Base-by-base conservation (phyloP, 148 eudicot genomes). In the Amaranthus palmeri region DNA sequence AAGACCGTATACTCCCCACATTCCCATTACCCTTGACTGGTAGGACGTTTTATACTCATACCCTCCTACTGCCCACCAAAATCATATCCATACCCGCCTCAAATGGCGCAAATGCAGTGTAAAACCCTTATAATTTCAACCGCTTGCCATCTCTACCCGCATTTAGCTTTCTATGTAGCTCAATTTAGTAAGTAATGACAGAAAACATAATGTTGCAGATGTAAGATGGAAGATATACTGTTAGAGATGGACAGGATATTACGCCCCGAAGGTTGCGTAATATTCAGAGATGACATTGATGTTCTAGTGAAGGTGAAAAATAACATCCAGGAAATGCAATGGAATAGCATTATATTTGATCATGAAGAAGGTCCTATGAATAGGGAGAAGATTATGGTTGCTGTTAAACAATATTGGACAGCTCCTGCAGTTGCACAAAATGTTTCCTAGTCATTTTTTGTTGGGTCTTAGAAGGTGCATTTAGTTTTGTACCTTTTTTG, bases 341-440 rank as follows among this genome's bases (percentile, higher is more conserved):
- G 93, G 91, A 81, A 85, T 3, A 86, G 87, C 78, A 74, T 54
- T 55, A 78, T 88, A 71, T 86, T 75, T 51, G 98, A 93, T 49
- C 82, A 85, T 74, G 98, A 93, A 75, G 82, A 75, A 4, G 88
- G 98, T 6, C 95, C 96, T n/a, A 85, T 49, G 57, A 54, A 54
- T 3, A 83, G 89, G 70, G 85, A 87, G 63, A 93, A 93, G 81
- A 46, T 93, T 7, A 72, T 93, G 61, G 81, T 93, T 73, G 96
- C 96, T n/a, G 88, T 83, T 5, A 92, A 92, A 80, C 80, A 82
- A 66, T 89, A 92, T 77, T 92, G 95, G 97, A 89, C 97, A 10
- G 50, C 87, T 55, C 86, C 90, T 44, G 57, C 81, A 41, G 40
- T 73, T 25, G 41, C 76, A 40, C 64, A 67, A 55, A 43, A 69